A percentile compares a stretch with the other conserved stretches of the same genome.
phyloP scores from a whole-genome alignment of 169 alveolate species.

The Cryptosporidium tyzzeri region DNA sequence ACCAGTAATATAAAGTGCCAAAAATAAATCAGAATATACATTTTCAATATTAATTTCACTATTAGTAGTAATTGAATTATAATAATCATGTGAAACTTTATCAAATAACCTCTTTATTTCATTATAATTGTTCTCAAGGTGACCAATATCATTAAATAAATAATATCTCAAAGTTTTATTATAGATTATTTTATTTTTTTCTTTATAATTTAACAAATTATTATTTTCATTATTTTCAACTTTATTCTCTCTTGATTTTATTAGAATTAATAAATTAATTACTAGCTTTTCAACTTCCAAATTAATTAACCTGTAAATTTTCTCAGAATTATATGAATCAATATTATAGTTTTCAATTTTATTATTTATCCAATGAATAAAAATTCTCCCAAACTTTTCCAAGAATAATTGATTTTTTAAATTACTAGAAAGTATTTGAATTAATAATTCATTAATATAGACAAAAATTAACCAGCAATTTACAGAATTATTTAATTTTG shows the following conservation, averaged over 20 bases:
- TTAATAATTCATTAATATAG: slow-evolving; percentile 15
- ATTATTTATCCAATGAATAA: slow-evolving; percentile 9
- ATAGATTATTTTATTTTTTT: background rate
- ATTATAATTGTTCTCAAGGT: background rate
- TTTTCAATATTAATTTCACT: background rate
- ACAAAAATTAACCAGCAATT: slow-evolving; percentile 29
- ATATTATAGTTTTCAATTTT: background rate
- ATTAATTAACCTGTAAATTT: slow-evolving; percentile 14
- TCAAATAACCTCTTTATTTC: background rate
- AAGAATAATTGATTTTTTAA: background rate
- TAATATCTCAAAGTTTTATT: slow-evolving; percentile 21
- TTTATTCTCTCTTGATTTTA: background rate
- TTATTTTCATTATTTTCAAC: background rate
- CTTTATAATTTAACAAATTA: background rate
- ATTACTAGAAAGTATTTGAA: background rate
- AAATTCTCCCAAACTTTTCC: background rate
- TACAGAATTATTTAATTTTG: background rate
- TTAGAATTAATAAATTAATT: background rate
- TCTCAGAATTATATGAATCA: background rate
- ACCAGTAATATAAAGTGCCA: slow-evolving; percentile 26
- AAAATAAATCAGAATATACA: background rate
- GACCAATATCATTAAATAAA: slow-evolving; percentile 11
- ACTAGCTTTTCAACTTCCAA: slow-evolving; percentile 32
- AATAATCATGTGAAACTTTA: background rate
- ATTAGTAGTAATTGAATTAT: background rate